Conservation (phyloP, 305 asterid species). For the Salvia sclarea region DNA sequence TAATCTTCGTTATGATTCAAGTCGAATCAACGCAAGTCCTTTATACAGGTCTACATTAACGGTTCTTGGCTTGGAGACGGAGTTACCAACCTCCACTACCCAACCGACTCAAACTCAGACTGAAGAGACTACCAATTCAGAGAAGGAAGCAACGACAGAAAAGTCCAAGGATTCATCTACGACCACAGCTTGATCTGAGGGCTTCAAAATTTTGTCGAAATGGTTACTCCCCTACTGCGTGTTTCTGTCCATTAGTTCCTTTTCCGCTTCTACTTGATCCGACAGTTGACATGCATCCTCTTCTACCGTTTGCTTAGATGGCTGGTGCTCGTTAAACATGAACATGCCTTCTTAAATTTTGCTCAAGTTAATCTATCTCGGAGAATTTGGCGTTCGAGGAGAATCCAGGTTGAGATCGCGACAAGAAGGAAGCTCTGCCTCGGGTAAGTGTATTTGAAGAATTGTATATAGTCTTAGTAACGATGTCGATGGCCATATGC, state of each 20-base stretch:
- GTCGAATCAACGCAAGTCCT: background rate
- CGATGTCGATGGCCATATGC: conserved; percentile 15
- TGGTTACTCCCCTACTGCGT: conserved; percentile 9
- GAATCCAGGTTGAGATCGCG: background rate
- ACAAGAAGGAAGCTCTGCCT: background rate
- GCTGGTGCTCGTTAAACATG: background rate
- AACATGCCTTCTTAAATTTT: background rate
- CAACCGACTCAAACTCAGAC: conserved; percentile 45
- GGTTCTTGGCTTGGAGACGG: conserved; percentile 78
- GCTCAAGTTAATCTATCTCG: background rate
- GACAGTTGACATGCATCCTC: conserved; percentile 6
- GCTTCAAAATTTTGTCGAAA: background rate
- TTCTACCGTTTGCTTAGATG: conserved; percentile 22
- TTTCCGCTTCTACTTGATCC: background rate
- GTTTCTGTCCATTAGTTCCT: background rate
- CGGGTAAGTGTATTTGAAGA: background rate
- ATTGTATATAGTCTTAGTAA: background rate
- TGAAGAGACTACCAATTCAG: conserved; percentile 53
- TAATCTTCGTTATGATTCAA: background rate
- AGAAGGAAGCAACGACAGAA: conserved; percentile 55
- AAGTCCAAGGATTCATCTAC: conserved; percentile 53
- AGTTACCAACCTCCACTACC: conserved; percentile 49
- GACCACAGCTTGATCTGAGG: background rate
- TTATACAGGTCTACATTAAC: conserved; percentile 62
- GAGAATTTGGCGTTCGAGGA: background rate